Evolutionary conservation across 2,329 filamentous ascomycete species (phyloP).

Genomic region (Hymenoscyphus albidus): DNA sequence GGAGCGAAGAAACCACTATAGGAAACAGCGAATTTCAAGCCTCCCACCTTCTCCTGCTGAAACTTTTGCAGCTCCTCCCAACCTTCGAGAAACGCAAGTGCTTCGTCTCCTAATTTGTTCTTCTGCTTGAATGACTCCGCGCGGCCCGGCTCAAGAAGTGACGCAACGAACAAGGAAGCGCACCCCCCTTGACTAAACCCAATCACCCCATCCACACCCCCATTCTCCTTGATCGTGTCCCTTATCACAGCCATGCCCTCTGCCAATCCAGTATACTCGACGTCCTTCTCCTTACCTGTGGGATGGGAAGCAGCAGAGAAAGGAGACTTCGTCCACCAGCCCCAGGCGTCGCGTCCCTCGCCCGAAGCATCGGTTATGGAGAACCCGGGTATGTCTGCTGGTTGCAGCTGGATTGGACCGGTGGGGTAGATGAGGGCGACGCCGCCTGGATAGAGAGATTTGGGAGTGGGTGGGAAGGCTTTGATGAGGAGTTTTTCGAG

Average conservation of each 20-base stretch:
- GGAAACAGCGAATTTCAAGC: conserved; percentile 64
- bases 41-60: conserved; percentile 38
- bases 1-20: conserved; percentile 76
- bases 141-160: conserved; percentile 59
- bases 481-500: conserved; percentile 78
- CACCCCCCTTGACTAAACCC: conserved; percentile 82
- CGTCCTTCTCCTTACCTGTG: conserved; percentile 53
- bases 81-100: conserved; percentile 48
- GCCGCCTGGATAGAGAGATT: conserved; percentile 47
- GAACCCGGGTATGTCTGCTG: conserved; percentile 68
- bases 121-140: conserved; percentile 44
- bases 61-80: conserved; percentile 30
- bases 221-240: conserved; percentile 55
- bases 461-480: conserved; percentile 56
- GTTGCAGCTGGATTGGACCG: conserved; percentile 58
- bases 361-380: conserved; percentile 37
- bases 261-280: conserved; percentile 66
- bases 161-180: conserved; percentile 67
- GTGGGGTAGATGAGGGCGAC: conserved; percentile 65
- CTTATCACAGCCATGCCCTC: conserved; percentile 63
- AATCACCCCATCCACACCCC: conserved; percentile 71
- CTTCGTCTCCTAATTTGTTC: conserved; percentile 32
- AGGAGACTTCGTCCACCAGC: conserved; percentile 65
- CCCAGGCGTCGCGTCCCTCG: conserved; percentile 64
- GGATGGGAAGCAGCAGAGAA: conserved; percentile 5